Evolutionary conservation across 129 eudicot genomes (phyloP).

Genomic region (Artemisia argyi): DNA sequence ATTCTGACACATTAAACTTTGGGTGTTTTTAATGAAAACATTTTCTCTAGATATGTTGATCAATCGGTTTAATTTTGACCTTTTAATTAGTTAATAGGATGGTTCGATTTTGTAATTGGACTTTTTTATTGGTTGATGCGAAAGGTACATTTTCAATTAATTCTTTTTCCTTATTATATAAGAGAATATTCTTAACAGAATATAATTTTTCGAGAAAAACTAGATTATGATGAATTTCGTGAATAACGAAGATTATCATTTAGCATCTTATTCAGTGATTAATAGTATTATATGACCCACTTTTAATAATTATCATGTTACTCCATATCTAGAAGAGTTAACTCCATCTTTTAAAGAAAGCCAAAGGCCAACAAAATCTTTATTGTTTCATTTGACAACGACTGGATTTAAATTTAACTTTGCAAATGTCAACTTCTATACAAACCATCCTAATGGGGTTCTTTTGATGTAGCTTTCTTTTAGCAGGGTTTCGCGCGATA

Average conservation of each 20-base stretch:
- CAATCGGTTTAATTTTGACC: no score
- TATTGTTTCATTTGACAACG: background rate
- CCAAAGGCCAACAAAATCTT: constrained; percentile 19
- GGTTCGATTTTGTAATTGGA: background rate
- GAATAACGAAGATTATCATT: background rate
- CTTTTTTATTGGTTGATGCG: background rate
- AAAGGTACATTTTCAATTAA: no score
- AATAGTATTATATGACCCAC: background rate
- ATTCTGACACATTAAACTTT: no score
- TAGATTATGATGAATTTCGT: background rate
- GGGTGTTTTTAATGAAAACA: no score
- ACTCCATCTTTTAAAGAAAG: constrained; percentile 23
- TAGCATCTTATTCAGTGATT: no score
- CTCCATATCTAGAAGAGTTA: background rate
- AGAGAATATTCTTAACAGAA: no score
- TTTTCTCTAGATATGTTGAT: no score
- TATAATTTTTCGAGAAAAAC: background rate
- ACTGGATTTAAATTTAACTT: background rate
- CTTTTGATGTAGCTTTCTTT: background rate
- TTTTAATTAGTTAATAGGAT: no score
- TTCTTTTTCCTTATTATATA: no score
- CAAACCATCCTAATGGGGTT: background rate
- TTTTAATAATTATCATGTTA: background rate
- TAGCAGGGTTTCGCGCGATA: no score
- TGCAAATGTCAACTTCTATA: background rate